These are phyloP conservation scores for Capillidium heterosporum DNA, from an alignment of 371 early-diverging fungal species.

Conservation along the genomic window DNA sequence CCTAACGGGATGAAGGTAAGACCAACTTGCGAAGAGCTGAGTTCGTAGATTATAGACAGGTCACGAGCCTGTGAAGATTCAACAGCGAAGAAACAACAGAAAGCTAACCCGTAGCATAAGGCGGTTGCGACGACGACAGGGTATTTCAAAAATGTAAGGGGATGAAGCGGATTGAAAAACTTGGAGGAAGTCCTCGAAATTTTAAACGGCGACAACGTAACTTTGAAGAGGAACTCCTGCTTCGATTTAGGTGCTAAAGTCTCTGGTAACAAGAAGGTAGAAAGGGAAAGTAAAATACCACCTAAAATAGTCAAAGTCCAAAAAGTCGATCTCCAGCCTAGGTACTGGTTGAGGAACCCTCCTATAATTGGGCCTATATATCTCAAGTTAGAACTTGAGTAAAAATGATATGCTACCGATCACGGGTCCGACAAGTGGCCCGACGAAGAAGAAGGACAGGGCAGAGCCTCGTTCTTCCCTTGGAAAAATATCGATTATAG, in stretches of 20 bases:
- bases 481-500: constrained; percentile 27
- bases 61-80: background rate
- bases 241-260: constrained; percentile 21
- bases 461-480: constrained; percentile 25
- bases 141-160: constrained; percentile 19
- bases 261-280: constrained; percentile 43
- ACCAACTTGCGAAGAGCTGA: background rate
- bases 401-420: too few species aligned
- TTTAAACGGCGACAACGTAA: constrained; percentile 12
- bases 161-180: constrained; percentile 12
- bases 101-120: constrained; percentile 5
- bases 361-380: constrained; percentile 26
- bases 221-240: background rate
- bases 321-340: constrained; percentile 45
- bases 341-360: constrained; percentile 22
- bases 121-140: constrained; percentile 6
- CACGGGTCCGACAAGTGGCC: constrained; percentile 32
- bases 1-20: background rate
- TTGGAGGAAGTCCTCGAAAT: background rate
- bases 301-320: constrained; percentile 32
- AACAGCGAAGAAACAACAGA: background rate
- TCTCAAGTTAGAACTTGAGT: constrained; percentile 16
- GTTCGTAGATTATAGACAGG: background rate
- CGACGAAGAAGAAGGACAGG: constrained; percentile 36
- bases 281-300: constrained; percentile 10